phyloP scores from a whole-genome alignment of 331 rosid species.

The Quercus tomentella region DNA sequence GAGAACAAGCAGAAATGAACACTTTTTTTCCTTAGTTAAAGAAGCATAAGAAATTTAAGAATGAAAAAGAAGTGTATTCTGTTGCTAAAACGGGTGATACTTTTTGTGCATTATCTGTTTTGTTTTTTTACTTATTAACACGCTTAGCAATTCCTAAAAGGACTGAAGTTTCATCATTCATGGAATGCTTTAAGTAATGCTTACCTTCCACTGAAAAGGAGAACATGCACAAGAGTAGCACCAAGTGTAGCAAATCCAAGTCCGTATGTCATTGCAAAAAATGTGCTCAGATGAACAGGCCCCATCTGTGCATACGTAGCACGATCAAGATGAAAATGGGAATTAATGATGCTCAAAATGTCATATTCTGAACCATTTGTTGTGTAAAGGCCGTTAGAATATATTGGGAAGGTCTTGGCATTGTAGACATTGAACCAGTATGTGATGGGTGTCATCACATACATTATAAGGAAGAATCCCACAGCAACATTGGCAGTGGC shows the following conservation, averaged over 20 bases:
- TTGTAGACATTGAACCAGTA: conserved; percentile 46
- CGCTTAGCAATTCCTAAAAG: not conserved
- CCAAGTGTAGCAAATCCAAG: conserved; percentile 77
- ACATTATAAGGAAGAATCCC: conserved; percentile 59
- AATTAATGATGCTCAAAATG: conserved; percentile 47
- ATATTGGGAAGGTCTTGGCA: conserved; percentile 74
- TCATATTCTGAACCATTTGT: conserved; percentile 55
- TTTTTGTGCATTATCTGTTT: not conserved
- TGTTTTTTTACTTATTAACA: too few relatives aligned
- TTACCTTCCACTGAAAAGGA: conserved; percentile 77
- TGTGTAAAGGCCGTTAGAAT: conserved; percentile 56
- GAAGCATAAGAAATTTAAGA: not conserved
- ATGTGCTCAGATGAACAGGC: conserved; percentile 70
- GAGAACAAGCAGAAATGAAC: not conserved
- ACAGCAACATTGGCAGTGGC: conserved; percentile 65
- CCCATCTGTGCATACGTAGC: conserved; percentile 41
- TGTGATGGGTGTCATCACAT: conserved; percentile 68
- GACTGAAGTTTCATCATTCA: not conserved
- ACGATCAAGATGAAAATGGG: conserved; percentile 68
- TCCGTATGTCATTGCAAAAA: conserved; percentile 85
- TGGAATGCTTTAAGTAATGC: not conserved
- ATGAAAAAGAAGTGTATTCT: not conserved
- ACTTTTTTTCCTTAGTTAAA: not conserved
- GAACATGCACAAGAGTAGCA: conserved; percentile 69
- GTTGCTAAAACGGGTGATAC: not conserved